These are phyloP conservation scores for Pythium insidiosum DNA, from an alignment of 352 stramenopile genomes.

Conservation along the genomic window DNA sequence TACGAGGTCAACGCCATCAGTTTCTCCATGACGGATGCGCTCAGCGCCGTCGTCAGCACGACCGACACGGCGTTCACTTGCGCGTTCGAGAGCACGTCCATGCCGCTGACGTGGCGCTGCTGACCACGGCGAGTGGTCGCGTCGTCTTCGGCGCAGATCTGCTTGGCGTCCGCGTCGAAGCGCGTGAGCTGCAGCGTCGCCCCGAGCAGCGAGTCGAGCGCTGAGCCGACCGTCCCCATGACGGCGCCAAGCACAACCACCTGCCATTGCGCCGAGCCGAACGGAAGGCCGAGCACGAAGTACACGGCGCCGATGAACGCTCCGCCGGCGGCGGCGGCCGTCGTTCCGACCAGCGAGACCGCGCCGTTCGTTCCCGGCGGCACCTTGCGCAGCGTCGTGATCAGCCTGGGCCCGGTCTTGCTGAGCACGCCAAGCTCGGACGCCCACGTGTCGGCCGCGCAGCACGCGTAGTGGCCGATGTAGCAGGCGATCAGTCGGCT, in stretches of 20 bases:
- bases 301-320: constrained; percentile 82
- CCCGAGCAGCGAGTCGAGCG: constrained; percentile 80
- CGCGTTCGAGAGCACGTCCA: constrained; percentile 53
- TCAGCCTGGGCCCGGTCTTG: constrained; percentile 62
- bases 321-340: constrained; percentile 79
- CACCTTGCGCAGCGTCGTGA: constrained; percentile 77
- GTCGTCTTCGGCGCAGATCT: constrained; percentile 41
- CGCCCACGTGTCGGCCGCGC: constrained; percentile 91
- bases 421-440: constrained; percentile 92
- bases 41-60: constrained; percentile 39
- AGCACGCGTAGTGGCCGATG: constrained; percentile 92
- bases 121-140: constrained; percentile 7
- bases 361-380: constrained; percentile 92
- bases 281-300: constrained; percentile 32
- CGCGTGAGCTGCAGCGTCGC: constrained; percentile 75
- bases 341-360: constrained; percentile 78
- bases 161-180: constrained; percentile 42
- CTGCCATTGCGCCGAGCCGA: constrained; percentile 31
- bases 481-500: constrained; percentile 67
- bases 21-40: constrained; percentile 27
- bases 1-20: too few relatives aligned
- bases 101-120: constrained; percentile 22
- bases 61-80: constrained; percentile 72
- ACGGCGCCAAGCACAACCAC: constrained; percentile 47
- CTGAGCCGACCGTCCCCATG: constrained; percentile 60